Base-by-base conservation (phyloP, 176 grass and related monocot species). In the Elaeis guineensis region DNA sequence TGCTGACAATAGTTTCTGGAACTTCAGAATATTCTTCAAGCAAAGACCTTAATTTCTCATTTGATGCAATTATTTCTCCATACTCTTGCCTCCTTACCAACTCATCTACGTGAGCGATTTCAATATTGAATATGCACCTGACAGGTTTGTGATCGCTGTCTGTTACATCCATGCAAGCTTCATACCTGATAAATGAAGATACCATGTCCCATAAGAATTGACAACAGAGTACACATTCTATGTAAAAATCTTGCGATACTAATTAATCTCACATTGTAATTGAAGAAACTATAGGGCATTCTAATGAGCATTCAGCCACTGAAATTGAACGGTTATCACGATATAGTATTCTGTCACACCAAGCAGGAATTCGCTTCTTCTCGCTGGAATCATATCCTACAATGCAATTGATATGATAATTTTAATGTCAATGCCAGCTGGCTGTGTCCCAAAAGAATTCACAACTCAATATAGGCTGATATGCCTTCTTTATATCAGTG, bases 131-230 rank as follows among this genome's bases (percentile, higher is more conserved):
- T 69, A 80, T 90, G 73, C 91, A 96, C 62, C 86, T 90, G 32
- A 96, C 83, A 69, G 91, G 91, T 84, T 96, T 96, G 82, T 96
- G 91, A 61, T 90, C 91, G 66, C 91, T 96, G 32, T 96, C 86
- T 54, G 58, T 90, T 59, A 87, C 87, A 49, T 90, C 91, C 91
- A 96, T 90, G 81, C 78, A 82, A 62, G 91, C 91, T 70, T 87
- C 86, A 50, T 96, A 96, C 83, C 91, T 96, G 76, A 29, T 69
- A 56, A 55, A 66, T 58, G 21, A 72, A 66, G n/a, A 67, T 19
- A 20, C 49, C 17, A 59, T 44, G 8, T 44, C 35, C 11, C 11
- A 14, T 21, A 21, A 63, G 3, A n/a, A 78, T 55, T 23, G 57
- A 17, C 57, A 17, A 25, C 23, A 54, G 1, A 16, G 8, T 65